phyloP scores from a whole-genome alignment of 2,329 filamentous ascomycete species.

The Hypoxylon sp. region DNA sequence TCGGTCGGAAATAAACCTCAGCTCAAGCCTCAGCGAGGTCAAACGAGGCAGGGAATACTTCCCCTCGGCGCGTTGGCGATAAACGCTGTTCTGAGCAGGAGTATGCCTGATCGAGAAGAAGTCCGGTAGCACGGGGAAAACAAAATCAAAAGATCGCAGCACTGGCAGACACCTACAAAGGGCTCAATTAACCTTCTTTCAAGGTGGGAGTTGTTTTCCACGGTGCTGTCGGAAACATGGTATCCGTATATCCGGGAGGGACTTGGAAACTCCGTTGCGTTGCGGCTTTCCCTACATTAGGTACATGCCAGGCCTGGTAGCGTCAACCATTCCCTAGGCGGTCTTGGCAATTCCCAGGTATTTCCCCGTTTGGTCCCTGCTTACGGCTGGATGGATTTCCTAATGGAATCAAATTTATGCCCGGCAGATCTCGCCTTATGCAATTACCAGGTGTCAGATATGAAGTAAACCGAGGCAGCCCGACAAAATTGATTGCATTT shows the following conservation, averaged over 20 bases:
- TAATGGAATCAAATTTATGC: conserved; percentile 8
- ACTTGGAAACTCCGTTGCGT: conserved; percentile 40
- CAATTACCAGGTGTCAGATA: neutral
- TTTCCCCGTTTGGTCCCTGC: conserved; percentile 11
- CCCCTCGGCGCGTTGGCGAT: conserved; percentile 18
- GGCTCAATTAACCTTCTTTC: conserved; percentile 19
- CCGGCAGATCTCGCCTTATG: neutral
- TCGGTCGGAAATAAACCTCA: conserved; percentile 40
- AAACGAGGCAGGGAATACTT: conserved; percentile 29
- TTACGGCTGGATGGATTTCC: conserved; percentile 2
- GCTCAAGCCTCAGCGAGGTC: conserved; percentile 25
- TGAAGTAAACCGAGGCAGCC: neutral
- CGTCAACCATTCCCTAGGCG: conserved; percentile 1
- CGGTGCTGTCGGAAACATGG: conserved; percentile 42
- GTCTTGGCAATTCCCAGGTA: conserved; percentile 26
- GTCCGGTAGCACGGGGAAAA: conserved; percentile 34
- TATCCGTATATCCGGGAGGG: conserved; percentile 40
- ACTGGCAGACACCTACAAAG: conserved; percentile 15
- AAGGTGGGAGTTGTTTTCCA: conserved; percentile 20
- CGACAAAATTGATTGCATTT: neutral
- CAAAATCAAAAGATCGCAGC: conserved; percentile 20
- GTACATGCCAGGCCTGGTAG: neutral
- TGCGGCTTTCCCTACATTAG: conserved; percentile 7
- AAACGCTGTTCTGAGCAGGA: conserved; percentile 43
- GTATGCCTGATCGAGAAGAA: conserved; percentile 48